Conservation (phyloP, 352 stramenopile species). For the Halophytophthora polymorphica region DNA sequence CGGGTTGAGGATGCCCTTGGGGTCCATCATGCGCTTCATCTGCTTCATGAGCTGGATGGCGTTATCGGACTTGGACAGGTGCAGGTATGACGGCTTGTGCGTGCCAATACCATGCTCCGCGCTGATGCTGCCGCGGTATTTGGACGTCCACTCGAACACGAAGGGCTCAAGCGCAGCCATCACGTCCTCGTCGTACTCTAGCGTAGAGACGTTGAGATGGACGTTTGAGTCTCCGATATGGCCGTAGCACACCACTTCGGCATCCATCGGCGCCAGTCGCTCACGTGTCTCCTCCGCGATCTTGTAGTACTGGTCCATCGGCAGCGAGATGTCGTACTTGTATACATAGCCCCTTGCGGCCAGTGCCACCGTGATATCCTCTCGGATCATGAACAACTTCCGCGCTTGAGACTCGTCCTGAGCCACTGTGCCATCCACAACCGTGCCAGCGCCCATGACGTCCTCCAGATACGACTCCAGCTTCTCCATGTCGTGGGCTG, state of each 20-base stretch:
- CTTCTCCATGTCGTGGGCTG: constrained; percentile 91
- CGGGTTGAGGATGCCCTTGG: constrained; percentile 95
- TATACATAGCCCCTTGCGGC: constrained; percentile 89
- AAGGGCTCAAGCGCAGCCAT: constrained; percentile 67
- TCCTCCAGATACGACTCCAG: constrained; percentile 82
- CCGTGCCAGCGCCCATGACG: constrained; percentile 60
- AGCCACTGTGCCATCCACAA: constrained; percentile 91
- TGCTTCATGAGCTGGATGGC: constrained; percentile 90
- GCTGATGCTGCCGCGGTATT: constrained; percentile 93
- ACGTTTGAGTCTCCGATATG: constrained; percentile 97
- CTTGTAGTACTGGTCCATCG: constrained; percentile 89
- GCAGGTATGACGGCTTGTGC: constrained; percentile 90
- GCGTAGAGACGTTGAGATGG: constrained; percentile 94
- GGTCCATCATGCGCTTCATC: constrained; percentile 95
- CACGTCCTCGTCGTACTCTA: constrained; percentile 62
- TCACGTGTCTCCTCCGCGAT: constrained; percentile 82
- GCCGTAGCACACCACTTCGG: constrained; percentile 86
- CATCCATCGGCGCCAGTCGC: constrained; percentile 39
- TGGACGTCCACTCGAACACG: constrained; percentile 82
- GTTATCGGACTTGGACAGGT: constrained; percentile 77
- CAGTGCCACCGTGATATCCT: constrained; percentile 92
- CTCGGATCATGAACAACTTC: constrained; percentile 94
- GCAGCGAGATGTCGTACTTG: constrained; percentile 98
- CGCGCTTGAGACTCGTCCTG: constrained; percentile 89
- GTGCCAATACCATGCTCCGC: constrained; percentile 97